phyloP scores from a whole-genome alignment of 129 eudicot genomes.

The Tanacetum coccineum region DNA sequence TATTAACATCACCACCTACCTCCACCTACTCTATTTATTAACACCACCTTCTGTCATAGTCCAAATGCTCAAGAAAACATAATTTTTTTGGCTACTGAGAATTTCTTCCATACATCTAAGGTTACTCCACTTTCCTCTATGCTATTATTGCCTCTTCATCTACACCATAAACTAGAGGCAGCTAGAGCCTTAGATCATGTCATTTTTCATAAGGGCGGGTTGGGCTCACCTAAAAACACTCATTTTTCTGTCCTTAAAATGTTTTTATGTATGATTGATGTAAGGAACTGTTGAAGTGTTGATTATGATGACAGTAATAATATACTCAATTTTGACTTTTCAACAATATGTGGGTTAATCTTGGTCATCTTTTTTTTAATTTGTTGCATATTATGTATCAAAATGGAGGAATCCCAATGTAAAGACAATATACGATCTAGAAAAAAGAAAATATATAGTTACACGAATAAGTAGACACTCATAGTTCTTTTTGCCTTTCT shows the following conservation, averaged over 20 bases:
- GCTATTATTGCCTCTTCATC: neutral
- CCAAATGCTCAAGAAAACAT: conserved; percentile 42
- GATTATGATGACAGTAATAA: no score
- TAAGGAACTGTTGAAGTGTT: no score
- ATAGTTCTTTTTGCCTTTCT: conserved; percentile 17
- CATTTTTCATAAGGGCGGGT: conserved; percentile 2
- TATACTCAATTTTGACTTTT: conserved; percentile 28
- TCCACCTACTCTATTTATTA: no score
- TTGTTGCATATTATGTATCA: conserved; percentile 43
- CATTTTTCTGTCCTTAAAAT: neutral
- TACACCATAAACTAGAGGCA: neutral
- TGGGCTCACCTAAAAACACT: neutral
- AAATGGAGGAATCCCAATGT: conserved; percentile 71
- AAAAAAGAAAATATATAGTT: conserved; percentile 88
- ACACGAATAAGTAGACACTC: conserved; percentile 71
- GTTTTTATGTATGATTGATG: neutral
- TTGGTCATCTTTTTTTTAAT: conserved; percentile 36
- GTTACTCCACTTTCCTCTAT: conserved; percentile 24
- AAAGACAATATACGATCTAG: conserved; percentile 90
- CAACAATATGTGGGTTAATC: conserved; percentile 34
- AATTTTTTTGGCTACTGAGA: conserved; percentile 92
- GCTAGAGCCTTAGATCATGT: neutral
- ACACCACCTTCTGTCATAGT: no score
- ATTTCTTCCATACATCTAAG: conserved; percentile 90
- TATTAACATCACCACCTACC: no score